Conservation (phyloP, 805 yeast species). For the Zygosaccharomyces rouxii region DNA sequence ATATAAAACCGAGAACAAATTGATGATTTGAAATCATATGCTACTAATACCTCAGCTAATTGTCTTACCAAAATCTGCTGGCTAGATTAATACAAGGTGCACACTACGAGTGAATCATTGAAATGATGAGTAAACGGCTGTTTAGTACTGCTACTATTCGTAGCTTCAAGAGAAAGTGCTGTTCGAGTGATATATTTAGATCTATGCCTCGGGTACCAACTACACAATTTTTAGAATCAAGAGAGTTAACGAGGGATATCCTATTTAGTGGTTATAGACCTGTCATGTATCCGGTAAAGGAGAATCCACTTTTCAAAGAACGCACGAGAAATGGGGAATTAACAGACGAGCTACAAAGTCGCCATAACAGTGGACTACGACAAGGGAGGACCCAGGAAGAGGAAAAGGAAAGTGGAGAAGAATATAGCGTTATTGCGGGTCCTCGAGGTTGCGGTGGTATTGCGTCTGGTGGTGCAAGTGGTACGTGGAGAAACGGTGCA, state of each 20-base stretch:
- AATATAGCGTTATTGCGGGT: slow-evolving; percentile 19
- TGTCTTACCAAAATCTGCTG: not conserved
- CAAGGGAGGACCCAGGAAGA: not conserved
- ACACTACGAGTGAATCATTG: not conserved
- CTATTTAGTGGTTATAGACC: slow-evolving; percentile 35
- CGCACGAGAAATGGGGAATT: slow-evolving; percentile 12
- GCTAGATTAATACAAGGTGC: not conserved
- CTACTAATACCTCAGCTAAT: not conserved
- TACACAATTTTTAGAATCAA: slow-evolving; percentile 29
- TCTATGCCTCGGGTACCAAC: slow-evolving; percentile 34
- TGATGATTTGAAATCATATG: not conserved
- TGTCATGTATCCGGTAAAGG: slow-evolving; percentile 31
- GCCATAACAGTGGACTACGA: not conserved
- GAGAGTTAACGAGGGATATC: slow-evolving; percentile 29
- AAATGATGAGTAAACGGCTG: slow-evolving; percentile 7
- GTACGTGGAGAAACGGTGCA: slow-evolving; percentile 29
- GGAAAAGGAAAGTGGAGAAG: not conserved
- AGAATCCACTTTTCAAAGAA: slow-evolving; percentile 30
- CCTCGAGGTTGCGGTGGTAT: slow-evolving; percentile 32
- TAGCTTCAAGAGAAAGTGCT: slow-evolving; percentile 9
- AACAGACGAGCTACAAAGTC: slow-evolving; percentile 3
- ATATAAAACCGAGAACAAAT: not conserved
- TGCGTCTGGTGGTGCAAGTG: slow-evolving; percentile 30
- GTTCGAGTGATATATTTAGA: slow-evolving; percentile 18
- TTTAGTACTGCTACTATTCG: slow-evolving; percentile 8